These are phyloP conservation scores for Climacium dendroides DNA, from an alignment of 225 moss, liverwort and hornwort species.

Conservation along the genomic window DNA sequence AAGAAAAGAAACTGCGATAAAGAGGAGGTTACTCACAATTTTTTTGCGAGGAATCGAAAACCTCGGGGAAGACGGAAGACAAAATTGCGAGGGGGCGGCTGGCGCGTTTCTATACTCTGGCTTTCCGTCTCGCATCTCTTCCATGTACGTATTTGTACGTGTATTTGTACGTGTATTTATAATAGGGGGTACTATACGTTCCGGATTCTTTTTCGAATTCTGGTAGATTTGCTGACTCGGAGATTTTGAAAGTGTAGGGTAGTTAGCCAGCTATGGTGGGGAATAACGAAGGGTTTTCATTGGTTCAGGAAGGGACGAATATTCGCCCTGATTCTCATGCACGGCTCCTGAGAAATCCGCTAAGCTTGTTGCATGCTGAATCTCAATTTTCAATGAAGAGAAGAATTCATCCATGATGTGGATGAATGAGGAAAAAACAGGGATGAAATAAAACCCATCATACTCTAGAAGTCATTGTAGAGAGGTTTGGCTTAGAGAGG, in stretches of 20 bases:
- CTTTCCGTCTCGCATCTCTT: not conserved
- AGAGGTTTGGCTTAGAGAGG: not conserved
- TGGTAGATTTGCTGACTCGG: not conserved
- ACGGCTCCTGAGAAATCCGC: not conserved
- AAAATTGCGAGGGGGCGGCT: not conserved
- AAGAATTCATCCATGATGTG: not conserved
- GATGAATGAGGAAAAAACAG: not conserved
- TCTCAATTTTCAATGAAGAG: not conserved
- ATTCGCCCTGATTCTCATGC: not conserved
- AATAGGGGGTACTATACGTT: not conserved
- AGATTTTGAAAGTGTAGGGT: not conserved
- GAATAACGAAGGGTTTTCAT: not conserved
- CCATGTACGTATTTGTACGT: not conserved
- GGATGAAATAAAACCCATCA: no score
- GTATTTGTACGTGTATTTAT: no score
- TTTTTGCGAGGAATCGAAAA: not conserved
- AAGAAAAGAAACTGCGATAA: no score
- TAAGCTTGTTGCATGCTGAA: no score
- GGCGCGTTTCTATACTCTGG: not conserved
- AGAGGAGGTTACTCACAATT: not conserved
- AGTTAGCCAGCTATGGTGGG: not conserved
- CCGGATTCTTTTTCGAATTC: not conserved
- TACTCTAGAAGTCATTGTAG: not conserved
- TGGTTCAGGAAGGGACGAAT: not conserved
- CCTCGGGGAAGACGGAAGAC: not conserved